These are phyloP conservation scores for Trametopsis cervina DNA, from an alignment of 768 basidiomycete genomes.

Conservation along the genomic window DNA sequence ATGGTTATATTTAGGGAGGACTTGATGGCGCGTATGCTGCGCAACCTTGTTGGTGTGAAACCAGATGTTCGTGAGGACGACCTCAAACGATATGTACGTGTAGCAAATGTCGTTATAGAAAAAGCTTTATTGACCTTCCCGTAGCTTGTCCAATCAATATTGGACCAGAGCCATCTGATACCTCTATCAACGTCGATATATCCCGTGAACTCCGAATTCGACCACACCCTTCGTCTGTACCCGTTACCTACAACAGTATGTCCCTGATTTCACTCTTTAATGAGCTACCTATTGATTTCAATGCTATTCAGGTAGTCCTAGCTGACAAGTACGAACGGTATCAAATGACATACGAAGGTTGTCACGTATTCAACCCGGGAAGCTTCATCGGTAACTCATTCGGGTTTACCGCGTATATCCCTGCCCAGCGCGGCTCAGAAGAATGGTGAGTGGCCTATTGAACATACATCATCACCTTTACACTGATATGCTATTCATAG, in stretches of 20 bases:
- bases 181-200: conserved; percentile 82
- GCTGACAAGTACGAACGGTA: conserved; percentile 97
- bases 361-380: conserved; percentile 98
- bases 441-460: conserved; percentile 49
- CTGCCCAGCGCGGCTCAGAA: conserved; percentile 78
- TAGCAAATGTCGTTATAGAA: neutral
- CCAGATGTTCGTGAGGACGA: conserved; percentile 71
- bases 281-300: conserved; percentile 8
- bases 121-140: neutral
- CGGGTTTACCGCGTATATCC: conserved; percentile 87
- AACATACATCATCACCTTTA: neutral
- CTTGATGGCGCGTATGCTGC: conserved; percentile 86
- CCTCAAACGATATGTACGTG: conserved; percentile 79
- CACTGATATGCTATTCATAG: neutral
- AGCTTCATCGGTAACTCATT: conserved; percentile 80
- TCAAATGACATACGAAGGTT: conserved; percentile 94
- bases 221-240: conserved; percentile 88
- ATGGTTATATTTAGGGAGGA: conserved; percentile 93
- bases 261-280: conserved; percentile 1
- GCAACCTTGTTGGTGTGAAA: conserved; percentile 88
- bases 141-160: conserved; percentile 93
- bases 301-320: conserved; percentile 60
- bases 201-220: conserved; percentile 83
- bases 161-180: conserved; percentile 93
- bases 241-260: conserved; percentile 89